Percentiles rank a stretch among this genome's conserved stretches.
Evolutionary conservation across 306 rosid species (phyloP).

Genomic region (Alnus glutinosa): DNA sequence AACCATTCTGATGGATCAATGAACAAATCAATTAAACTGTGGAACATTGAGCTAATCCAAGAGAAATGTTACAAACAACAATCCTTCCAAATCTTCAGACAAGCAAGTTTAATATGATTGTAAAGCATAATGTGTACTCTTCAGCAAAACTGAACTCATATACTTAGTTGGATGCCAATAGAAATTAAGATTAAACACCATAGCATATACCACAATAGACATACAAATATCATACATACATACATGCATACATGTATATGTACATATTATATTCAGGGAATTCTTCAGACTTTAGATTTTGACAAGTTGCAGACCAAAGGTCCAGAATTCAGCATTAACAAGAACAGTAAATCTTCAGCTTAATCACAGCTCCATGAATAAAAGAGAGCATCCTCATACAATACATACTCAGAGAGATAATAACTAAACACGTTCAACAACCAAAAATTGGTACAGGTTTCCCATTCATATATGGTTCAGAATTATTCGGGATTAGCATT

Average conservation of each 20-base stretch:
- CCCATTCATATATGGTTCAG: too few relatives aligned
- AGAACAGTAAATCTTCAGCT: too few relatives aligned
- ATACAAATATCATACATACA: too few relatives aligned
- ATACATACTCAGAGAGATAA: too few relatives aligned
- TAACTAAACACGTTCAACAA: too few relatives aligned
- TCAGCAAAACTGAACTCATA: neutral
- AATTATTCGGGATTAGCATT: neutral
- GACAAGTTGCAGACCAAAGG: neutral
- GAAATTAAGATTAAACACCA: neutral
- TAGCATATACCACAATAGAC: neutral
- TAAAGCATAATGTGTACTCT: neutral
- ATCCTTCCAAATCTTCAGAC: neutral
- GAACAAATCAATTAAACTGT: slow-evolving; percentile 6
- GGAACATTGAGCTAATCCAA: neutral
- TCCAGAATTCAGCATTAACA: neutral
- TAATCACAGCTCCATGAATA: too few relatives aligned
- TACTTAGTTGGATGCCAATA: neutral
- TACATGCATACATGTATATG: too few relatives aligned
- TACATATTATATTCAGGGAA: neutral
- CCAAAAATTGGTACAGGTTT: too few relatives aligned
- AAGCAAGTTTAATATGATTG: neutral
- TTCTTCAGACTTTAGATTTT: neutral
- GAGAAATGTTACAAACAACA: neutral
- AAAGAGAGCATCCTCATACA: too few relatives aligned
- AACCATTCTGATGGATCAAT: slow-evolving; percentile 65